phyloP scores from a whole-genome alignment of 306 rosid species.

The Clitoria ternatea region DNA sequence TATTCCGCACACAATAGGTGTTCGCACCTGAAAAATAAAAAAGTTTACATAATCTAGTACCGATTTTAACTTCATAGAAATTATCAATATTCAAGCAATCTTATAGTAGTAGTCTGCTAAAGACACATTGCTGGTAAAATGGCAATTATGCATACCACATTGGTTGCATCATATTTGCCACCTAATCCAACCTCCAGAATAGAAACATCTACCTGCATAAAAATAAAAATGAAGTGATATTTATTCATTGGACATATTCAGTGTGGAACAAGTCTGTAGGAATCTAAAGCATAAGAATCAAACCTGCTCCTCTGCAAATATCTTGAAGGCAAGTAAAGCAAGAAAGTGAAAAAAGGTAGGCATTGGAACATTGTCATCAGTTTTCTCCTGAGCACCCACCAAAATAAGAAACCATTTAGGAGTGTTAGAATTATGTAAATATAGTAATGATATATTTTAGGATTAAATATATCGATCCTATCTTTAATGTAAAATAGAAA shows the following conservation, averaged over 20 bases:
- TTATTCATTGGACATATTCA: slow-evolving; percentile 8
- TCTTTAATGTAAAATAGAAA: no score
- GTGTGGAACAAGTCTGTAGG: background rate
- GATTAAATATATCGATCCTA: no score
- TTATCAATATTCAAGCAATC: slow-evolving; percentile 17
- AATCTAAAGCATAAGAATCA: slow-evolving; percentile 12
- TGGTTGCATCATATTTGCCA: slow-evolving; percentile 92
- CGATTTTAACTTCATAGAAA: background rate
- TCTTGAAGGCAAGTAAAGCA: slow-evolving; percentile 95
- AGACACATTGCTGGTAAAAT: slow-evolving; percentile 3
- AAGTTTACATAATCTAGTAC: slow-evolving; percentile 13
- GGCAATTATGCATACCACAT: slow-evolving; percentile 61
- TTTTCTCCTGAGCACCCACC: slow-evolving; percentile 46
- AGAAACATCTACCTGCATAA: slow-evolving; percentile 84
- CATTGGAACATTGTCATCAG: slow-evolving; percentile 65
- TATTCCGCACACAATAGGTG: slow-evolving; percentile 88
- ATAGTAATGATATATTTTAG: no score
- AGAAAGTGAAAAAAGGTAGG: slow-evolving; percentile 93
- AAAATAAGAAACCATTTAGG: slow-evolving; percentile 20
- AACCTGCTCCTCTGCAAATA: slow-evolving; percentile 90
- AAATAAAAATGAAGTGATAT: background rate
- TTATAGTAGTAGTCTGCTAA: background rate
- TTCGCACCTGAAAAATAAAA: slow-evolving; percentile 40
- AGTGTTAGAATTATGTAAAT: background rate
- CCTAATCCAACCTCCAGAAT: slow-evolving; percentile 97